Conservation (phyloP, 805 yeast genomes). For the Yarrowia phangngaensis region DNA sequence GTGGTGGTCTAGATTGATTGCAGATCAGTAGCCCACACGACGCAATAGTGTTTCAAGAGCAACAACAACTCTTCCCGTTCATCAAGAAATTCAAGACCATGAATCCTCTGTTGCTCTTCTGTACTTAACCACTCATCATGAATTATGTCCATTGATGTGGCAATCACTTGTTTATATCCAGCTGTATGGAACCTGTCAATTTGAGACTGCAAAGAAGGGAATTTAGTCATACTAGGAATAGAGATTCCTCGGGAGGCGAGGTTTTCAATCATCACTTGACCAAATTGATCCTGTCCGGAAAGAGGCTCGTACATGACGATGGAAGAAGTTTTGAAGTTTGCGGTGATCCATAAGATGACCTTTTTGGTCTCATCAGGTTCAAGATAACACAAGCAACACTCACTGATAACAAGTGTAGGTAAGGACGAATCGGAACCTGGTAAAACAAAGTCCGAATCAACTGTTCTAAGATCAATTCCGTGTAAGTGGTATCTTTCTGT, state of each 20-base stretch:
- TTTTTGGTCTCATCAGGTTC: conserved; percentile 48
- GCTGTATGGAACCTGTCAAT: conserved; percentile 39
- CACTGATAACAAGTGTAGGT: conserved; percentile 65
- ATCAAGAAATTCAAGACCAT: conserved; percentile 61
- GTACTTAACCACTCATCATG: conserved; percentile 45
- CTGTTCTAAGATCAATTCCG: conserved; percentile 52
- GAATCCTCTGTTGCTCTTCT: conserved; percentile 46
- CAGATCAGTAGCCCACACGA: conserved; percentile 41
- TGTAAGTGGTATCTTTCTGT: conserved; percentile 48
- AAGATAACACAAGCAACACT: conserved; percentile 73
- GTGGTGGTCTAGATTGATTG: too few species aligned
- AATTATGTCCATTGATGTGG: conserved; percentile 46
- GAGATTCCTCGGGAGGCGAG: conserved; percentile 58
- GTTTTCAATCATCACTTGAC: conserved; percentile 63
- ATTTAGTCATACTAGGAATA: conserved; percentile 54
- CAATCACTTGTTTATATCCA: conserved; percentile 34
- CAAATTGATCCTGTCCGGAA: conserved; percentile 58
- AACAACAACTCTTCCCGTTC: conserved; percentile 69
- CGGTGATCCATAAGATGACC: conserved; percentile 47
- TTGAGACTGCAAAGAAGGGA: conserved; percentile 48
- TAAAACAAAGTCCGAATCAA: conserved; percentile 31
- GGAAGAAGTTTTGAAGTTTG: conserved; percentile 33
- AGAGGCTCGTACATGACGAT: conserved; percentile 67
- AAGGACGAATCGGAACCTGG: conserved; percentile 37
- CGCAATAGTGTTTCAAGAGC: conserved; percentile 58